Conservation (phyloP, 352 stramenopile species). For the Aphanomyces astaci region DNA sequence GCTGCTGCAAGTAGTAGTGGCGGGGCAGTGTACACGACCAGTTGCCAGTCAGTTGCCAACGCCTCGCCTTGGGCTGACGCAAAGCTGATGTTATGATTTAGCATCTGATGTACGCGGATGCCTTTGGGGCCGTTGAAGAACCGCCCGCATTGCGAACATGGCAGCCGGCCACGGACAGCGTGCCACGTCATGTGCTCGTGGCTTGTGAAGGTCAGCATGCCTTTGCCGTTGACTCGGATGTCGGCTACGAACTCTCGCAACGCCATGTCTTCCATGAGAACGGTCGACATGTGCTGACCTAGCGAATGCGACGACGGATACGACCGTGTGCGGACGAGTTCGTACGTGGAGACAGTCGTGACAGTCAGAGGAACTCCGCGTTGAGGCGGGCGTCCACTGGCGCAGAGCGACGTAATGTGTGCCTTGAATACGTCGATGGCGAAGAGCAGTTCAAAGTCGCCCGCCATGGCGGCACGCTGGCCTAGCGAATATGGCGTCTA, state of each 20-base stretch:
- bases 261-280: background rate
- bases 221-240: background rate
- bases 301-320: background rate
- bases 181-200: constrained; percentile 9
- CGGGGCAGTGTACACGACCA: background rate
- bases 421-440: constrained; percentile 19
- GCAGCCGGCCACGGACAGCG: background rate
- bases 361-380: background rate
- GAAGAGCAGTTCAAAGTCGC: constrained; percentile 7
- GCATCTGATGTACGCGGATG: constrained; percentile 7
- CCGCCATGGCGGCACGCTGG: background rate
- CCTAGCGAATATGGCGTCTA: background rate
- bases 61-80: background rate
- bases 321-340: background rate
- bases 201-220: constrained; percentile 6
- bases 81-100: background rate
- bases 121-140: constrained; percentile 10
- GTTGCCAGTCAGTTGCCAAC: background rate
- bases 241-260: background rate
- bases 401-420: background rate
- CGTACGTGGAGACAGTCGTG: constrained; percentile 5
- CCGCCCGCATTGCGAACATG: background rate
- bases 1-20: too few relatives aligned
- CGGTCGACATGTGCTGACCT: background rate
- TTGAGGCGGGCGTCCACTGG: background rate